Conservation (phyloP, 192 early-diverging fungal genomes). For the Coemansia umbellata region DNA sequence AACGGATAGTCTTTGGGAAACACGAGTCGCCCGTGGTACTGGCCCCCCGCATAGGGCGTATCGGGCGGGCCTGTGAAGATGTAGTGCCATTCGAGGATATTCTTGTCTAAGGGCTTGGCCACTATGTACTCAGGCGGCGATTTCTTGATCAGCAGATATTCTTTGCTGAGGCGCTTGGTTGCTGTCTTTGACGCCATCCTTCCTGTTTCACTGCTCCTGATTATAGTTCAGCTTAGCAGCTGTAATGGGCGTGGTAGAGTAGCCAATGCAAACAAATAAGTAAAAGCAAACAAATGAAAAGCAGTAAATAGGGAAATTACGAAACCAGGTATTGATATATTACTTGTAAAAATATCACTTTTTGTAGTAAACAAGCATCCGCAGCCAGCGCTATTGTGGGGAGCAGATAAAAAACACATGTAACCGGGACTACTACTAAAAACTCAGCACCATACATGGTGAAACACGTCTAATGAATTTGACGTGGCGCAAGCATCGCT, state of each 20-base stretch:
- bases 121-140: conserved; percentile 85
- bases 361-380: no score
- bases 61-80: conserved; percentile 84
- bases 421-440: no score
- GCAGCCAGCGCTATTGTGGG: no score
- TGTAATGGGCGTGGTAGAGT: no score
- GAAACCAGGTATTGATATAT: no score
- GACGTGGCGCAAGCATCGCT: conserved; percentile 9
- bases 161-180: conserved; percentile 70
- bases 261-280: background rate
- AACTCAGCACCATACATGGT: no score
- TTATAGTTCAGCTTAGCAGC: no score
- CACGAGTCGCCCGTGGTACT: conserved; percentile 88
- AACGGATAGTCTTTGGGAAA: conserved; percentile 97
- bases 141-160: conserved; percentile 68
- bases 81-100: conserved; percentile 98
- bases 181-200: conserved; percentile 78
- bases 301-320: background rate
- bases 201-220: background rate
- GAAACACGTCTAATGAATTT: no score
- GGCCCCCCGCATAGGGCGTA: conserved; percentile 79
- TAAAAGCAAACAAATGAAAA: background rate
- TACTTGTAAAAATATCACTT: no score
- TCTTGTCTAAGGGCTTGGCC: conserved; percentile 89
- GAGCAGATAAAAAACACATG: no score